phyloP scores from a whole-genome alignment of 1,284 basidiomycete genomes.

The Thelephora terrestris region DNA sequence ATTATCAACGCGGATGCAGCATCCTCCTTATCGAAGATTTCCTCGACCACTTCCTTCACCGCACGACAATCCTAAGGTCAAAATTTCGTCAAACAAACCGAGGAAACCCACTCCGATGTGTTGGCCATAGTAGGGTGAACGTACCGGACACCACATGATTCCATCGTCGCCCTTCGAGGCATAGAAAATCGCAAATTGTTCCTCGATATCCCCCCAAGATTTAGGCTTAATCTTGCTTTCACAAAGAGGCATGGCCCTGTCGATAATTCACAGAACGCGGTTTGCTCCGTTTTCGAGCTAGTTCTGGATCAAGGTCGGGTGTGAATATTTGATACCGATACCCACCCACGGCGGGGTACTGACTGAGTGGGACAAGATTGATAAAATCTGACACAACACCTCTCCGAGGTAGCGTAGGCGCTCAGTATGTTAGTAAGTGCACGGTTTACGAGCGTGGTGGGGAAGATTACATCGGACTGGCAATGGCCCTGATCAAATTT shows the following conservation, averaged over 20 bases:
- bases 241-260: constrained; percentile 23
- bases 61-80: constrained; percentile 55
- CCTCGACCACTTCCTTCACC: constrained; percentile 52
- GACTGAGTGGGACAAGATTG: too few relatives aligned
- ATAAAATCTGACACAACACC: too few relatives aligned
- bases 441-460: too few relatives aligned
- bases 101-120: not conserved
- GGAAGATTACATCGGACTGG: too few relatives aligned
- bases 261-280: not conserved
- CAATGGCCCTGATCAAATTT: too few relatives aligned
- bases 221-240: constrained; percentile 28
- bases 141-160: constrained; percentile 58
- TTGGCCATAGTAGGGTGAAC: constrained; percentile 14
- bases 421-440: too few relatives aligned
- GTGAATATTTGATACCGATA: too few relatives aligned
- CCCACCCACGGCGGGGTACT: too few relatives aligned
- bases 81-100: not conserved
- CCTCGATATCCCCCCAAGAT: constrained; percentile 25
- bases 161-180: constrained; percentile 42
- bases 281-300: too few relatives aligned
- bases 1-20: constrained; percentile 56
- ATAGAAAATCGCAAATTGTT: constrained; percentile 54
- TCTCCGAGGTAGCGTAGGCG: too few relatives aligned
- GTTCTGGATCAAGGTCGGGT: too few relatives aligned
- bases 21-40: constrained; percentile 41